Conservation (phyloP, 805 yeast genomes). For the Yamadazyma paraphyllophila region DNA sequence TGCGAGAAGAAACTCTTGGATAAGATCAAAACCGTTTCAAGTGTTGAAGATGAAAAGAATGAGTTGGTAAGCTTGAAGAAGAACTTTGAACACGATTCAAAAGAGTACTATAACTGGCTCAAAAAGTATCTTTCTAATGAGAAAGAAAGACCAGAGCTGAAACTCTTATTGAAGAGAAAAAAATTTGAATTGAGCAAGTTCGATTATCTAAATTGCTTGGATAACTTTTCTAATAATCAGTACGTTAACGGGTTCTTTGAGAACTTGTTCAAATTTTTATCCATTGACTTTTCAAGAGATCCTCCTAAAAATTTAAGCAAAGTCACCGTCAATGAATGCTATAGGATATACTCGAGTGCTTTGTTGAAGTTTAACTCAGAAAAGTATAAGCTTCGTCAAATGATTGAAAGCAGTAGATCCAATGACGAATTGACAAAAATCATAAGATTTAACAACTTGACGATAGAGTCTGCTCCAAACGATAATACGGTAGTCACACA, state of each 20-base stretch:
- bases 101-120: conserved; percentile 44
- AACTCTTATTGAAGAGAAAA: conserved; percentile 33
- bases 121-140: conserved; percentile 43
- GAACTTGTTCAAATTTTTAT: conserved; percentile 33
- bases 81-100: conserved; percentile 38
- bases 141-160: conserved; percentile 43
- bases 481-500: conserved; percentile 20
- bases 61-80: conserved; percentile 28
- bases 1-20: conserved; percentile 26
- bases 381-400: conserved; percentile 38
- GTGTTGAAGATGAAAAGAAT: conserved; percentile 16
- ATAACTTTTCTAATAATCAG: conserved; percentile 36
- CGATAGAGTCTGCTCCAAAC: conserved; percentile 9
- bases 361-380: conserved; percentile 41
- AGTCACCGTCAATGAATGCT: conserved; percentile 17
- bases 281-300: conserved; percentile 11
- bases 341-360: conserved; percentile 31
- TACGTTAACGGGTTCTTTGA: conserved; percentile 38
- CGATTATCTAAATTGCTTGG: conserved; percentile 45
- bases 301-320: conserved; percentile 14
- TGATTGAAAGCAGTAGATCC: conserved; percentile 38
- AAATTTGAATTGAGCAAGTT: conserved; percentile 43
- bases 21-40: conserved; percentile 21
- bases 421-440: conserved; percentile 39
- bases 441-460: conserved; percentile 27